phyloP scores from a whole-genome alignment of 306 rosid species.

The Alnus glutinosa region DNA sequence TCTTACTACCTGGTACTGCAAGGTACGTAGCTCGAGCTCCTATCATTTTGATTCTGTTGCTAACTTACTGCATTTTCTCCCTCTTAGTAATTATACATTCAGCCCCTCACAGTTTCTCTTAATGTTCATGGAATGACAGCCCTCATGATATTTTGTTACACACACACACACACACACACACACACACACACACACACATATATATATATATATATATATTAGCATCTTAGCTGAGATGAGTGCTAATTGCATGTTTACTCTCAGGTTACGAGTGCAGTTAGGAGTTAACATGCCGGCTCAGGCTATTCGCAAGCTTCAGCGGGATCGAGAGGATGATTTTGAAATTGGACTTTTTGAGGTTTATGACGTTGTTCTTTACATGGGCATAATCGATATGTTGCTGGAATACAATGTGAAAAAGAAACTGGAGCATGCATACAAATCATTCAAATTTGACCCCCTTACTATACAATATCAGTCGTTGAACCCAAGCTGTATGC shows the following conservation, averaged over 20 bases:
- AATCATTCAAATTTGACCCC: conserved; percentile 59
- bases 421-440: conserved; percentile 74
- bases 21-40: conserved; percentile 57
- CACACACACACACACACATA: background rate
- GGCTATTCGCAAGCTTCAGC: conserved; percentile 50
- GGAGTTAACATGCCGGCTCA: conserved; percentile 99
- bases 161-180: background rate
- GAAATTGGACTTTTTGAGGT: conserved; percentile 79
- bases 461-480: conserved; percentile 49
- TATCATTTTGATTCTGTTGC: conserved; percentile 9
- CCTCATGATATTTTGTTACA: background rate
- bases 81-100: background rate
- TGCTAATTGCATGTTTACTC: background rate
- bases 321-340: conserved; percentile 45
- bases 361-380: conserved; percentile 80
- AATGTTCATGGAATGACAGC: background rate
- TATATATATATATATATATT: too few species aligned
- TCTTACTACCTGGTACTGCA: conserved; percentile 88
- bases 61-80: background rate
- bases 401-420: conserved; percentile 73
- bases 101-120: background rate
- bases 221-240: too few species aligned
- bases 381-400: conserved; percentile 92
- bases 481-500: conserved; percentile 75
- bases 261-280: conserved; percentile 85